Evolutionary conservation across 257 asterid genomes (phyloP).

Genomic region (Euphrasia confusa): DNA sequence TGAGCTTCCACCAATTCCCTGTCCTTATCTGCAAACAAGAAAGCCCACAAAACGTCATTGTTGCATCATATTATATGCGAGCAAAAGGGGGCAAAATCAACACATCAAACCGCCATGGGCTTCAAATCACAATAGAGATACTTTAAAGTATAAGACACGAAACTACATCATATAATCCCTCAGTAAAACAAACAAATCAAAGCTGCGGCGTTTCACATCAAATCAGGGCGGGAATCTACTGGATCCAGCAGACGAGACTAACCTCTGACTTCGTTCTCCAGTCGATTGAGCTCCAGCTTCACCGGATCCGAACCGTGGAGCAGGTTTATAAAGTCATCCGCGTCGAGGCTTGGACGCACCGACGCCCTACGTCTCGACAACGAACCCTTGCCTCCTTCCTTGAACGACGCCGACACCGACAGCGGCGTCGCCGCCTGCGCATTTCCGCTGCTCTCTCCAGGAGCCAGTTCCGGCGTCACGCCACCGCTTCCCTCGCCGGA

Average conservation of each 20-base stretch:
- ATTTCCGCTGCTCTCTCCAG: slow-evolving; percentile 52
- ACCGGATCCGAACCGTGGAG: slow-evolving; percentile 99
- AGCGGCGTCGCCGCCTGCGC: slow-evolving; percentile 54
- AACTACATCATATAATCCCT: slow-evolving; percentile 12
- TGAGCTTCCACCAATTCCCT: slow-evolving; percentile 83
- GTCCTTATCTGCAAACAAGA: slow-evolving; percentile 61
- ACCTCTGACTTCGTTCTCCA: slow-evolving; percentile 99
- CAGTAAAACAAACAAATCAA: slow-evolving; percentile 17
- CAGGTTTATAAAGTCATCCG: slow-evolving; percentile 87
- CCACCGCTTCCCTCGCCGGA: slow-evolving; percentile 64
- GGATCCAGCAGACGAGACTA: slow-evolving; percentile 69
- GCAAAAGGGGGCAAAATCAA: slow-evolving; percentile 10
- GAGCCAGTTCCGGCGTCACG: slow-evolving; percentile 42
- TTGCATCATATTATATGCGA: background rate
- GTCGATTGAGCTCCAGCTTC: slow-evolving; percentile 96
- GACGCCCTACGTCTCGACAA: slow-evolving; percentile 73
- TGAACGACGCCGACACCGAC: slow-evolving; percentile 70
- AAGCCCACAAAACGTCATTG: slow-evolving; percentile 14
- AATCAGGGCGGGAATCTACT: slow-evolving; percentile 39
- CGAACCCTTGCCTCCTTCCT: slow-evolving; percentile 62
- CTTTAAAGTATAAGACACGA: slow-evolving; percentile 3
- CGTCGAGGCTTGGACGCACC: slow-evolving; percentile 81
- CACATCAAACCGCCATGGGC: slow-evolving; percentile 15
- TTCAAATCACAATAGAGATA: slow-evolving; percentile 8
- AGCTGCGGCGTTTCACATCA: slow-evolving; percentile 28